Percentiles rank a stretch among this genome's conserved stretches.
phyloP scores from a whole-genome alignment of 192 early-diverging fungal genomes.

The Entomortierella parvispora region DNA sequence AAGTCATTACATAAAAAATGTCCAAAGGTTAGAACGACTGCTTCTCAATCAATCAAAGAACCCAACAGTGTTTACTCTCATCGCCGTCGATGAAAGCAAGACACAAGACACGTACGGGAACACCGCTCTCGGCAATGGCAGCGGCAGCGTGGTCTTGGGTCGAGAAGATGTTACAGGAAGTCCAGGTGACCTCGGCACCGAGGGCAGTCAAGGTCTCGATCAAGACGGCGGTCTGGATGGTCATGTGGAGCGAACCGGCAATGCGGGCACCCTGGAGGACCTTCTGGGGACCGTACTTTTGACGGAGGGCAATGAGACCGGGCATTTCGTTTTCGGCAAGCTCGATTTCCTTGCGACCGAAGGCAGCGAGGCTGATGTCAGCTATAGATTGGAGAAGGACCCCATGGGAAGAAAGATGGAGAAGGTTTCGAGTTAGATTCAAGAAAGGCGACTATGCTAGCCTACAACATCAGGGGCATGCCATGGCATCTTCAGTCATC shows the following conservation, averaged over 20 bases:
- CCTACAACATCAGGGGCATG: neutral
- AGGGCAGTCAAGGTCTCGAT: constrained; percentile 92
- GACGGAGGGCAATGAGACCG: constrained; percentile 94
- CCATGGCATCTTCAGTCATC: neutral
- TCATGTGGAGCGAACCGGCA: constrained; percentile 99
- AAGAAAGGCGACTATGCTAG: neutral
- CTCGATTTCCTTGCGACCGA: constrained; percentile 97
- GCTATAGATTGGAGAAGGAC: constrained; percentile 5
- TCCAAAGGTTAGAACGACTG: neutral
- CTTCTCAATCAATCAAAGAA: too few species aligned
- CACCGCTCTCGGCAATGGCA: constrained; percentile 94
- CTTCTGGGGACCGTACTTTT: constrained; percentile 89
- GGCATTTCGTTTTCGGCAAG: constrained; percentile 99
- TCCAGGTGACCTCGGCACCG: constrained; percentile 89
- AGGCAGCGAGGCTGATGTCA: constrained; percentile 73
- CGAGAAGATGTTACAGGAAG: constrained; percentile 85
- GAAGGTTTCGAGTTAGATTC: neutral
- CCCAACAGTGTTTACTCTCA: too few species aligned
- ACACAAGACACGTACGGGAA: constrained; percentile 73
- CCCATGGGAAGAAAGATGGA: too few species aligned
- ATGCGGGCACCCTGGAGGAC: constrained; percentile 95
- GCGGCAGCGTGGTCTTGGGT: constrained; percentile 99
- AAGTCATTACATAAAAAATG: neutral
- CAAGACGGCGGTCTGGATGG: constrained; percentile 97
- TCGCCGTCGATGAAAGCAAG: neutral